Evolutionary conservation across 352 stramenopile genomes (phyloP).

Genomic region (Phytophthora constricta): DNA sequence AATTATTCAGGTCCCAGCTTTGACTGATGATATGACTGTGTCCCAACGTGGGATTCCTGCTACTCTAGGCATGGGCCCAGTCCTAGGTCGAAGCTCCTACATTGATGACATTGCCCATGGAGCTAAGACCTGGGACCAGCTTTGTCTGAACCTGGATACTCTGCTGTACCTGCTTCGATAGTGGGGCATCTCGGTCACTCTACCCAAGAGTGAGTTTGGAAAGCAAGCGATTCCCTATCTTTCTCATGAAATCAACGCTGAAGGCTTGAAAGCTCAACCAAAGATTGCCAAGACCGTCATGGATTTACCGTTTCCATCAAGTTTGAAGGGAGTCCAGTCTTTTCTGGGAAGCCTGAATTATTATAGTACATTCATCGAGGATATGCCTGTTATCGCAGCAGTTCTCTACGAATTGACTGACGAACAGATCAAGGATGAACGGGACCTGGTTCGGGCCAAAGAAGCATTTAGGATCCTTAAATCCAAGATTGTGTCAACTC

Average conservation of each 20-base stretch:
- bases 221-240: neutral
- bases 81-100: conserved; percentile 9
- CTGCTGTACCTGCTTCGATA: neutral
- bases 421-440: neutral
- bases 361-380: neutral
- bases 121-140: neutral
- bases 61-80: neutral
- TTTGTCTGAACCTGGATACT: conserved; percentile 4
- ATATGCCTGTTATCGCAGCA: neutral
- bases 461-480: neutral
- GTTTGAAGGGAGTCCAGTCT: neutral
- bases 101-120: conserved; percentile 11
- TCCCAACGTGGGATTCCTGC: neutral
- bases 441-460: neutral
- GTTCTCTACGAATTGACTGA: conserved; percentile 1
- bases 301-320: neutral
- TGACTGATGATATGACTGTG: neutral
- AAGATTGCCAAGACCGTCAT: neutral
- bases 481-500: neutral
- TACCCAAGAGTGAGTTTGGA: conserved; percentile 17
- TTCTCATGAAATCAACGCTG: neutral
- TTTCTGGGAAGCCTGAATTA: neutral
- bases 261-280: neutral
- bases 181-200: conserved; percentile 6
- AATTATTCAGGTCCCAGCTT: neutral